phyloP scores from a whole-genome alignment of 495 filamentous ascomycete species.

The Baudoinia panamericana region DNA sequence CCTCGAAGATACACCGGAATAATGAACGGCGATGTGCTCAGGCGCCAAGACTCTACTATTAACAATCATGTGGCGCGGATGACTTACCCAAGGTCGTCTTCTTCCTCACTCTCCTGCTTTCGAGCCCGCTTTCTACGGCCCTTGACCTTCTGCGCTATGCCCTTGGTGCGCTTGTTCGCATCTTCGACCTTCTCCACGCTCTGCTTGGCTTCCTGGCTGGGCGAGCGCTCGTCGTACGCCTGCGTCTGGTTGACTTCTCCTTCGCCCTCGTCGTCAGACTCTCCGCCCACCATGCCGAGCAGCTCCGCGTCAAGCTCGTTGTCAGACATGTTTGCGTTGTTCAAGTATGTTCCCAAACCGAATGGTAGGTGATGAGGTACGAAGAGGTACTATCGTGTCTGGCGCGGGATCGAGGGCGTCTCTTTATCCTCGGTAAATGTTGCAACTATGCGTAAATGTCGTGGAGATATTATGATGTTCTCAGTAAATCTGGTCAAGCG shows the following conservation, averaged over 20 bases:
- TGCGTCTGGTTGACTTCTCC: constrained; percentile 9
- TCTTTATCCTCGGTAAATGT: too few species aligned
- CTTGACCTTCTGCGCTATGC: constrained; percentile 18
- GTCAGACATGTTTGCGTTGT: constrained; percentile 18
- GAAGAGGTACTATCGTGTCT: too few species aligned
- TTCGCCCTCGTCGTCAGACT: constrained; percentile 18
- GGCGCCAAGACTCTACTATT: too few species aligned
- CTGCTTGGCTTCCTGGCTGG: constrained; percentile 7
- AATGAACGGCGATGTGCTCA: too few species aligned
- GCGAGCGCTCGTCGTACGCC: background rate
- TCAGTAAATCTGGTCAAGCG: too few species aligned
- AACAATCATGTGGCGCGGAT: too few species aligned
- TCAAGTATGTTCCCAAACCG: too few species aligned
- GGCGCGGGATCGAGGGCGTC: too few species aligned
- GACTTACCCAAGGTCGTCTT: constrained; percentile 16
- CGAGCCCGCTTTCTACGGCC: constrained; percentile 2
- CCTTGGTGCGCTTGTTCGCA: constrained; percentile 2
- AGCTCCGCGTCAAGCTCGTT: constrained; percentile 23
- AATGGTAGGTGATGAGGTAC: too few species aligned
- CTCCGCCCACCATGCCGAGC: constrained; percentile 23
- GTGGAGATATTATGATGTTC: too few species aligned
- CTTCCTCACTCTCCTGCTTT: constrained; percentile 14
- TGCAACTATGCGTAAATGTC: too few species aligned
- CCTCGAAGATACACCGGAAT: too few species aligned
- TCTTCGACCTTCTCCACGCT: constrained; percentile 17